Percentiles rank a stretch among this genome's conserved stretches.
phyloP scores from a whole-genome alignment of 2,329 filamentous ascomycete species.

The Aspergillus transmontanensis region DNA sequence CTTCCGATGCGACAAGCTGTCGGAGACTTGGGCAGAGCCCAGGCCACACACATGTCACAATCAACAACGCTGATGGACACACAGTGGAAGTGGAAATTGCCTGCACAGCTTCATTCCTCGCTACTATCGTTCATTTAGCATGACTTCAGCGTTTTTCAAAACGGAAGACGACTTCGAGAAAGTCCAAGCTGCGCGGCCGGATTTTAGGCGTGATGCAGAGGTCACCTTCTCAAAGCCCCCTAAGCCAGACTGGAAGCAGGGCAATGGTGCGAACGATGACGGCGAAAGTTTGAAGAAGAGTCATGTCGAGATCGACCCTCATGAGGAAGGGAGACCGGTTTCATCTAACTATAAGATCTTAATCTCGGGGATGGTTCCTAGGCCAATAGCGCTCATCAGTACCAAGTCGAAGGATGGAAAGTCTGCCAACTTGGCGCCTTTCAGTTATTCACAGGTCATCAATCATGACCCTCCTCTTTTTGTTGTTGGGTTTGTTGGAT shows the following conservation, averaged over 20 bases:
- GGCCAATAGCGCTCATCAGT: constrained; percentile 71
- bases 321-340: constrained; percentile 67
- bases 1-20: background rate
- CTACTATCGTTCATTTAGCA: constrained; percentile 16
- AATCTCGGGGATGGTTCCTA: constrained; percentile 78
- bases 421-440: constrained; percentile 78
- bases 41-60: background rate
- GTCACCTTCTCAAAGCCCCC: constrained; percentile 45
- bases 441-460: constrained; percentile 82
- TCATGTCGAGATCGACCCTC: constrained; percentile 81
- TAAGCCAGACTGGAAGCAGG: constrained; percentile 46
- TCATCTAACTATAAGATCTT: constrained; percentile 88
- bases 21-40: background rate
- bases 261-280: constrained; percentile 46
- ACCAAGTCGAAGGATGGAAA: constrained; percentile 64
- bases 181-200: constrained; percentile 45
- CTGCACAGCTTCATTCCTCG: background rate
- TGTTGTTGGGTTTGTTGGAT: constrained; percentile 62
- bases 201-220: constrained; percentile 38
- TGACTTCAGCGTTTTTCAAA: constrained; percentile 29
- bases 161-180: constrained; percentile 37
- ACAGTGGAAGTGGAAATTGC: background rate
- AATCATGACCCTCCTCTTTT: constrained; percentile 88
- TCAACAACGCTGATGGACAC: background rate
- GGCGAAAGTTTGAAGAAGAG: constrained; percentile 54